Percentiles rank a stretch among this genome's conserved stretches.
phyloP scores from a whole-genome alignment of 225 moss, liverwort and hornwort genomes.

The Pseudoscleropodium purum region DNA sequence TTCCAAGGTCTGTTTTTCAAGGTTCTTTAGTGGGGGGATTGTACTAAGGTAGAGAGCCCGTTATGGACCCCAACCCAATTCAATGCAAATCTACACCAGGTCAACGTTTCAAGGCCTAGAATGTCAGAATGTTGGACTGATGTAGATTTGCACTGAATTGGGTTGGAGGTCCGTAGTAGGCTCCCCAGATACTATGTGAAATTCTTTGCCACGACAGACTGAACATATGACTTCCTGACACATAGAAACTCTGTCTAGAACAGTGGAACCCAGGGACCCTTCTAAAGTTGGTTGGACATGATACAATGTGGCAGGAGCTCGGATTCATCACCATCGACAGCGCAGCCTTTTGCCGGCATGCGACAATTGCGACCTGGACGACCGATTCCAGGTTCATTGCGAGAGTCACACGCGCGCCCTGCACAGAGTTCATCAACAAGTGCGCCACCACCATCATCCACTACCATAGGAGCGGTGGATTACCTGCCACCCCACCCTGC shows the following conservation, averaged over 20 bases:
- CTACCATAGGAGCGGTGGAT: conserved; percentile 5
- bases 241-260: neutral
- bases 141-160: neutral
- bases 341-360: neutral
- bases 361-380: neutral
- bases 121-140: too few relatives aligned
- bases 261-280: neutral
- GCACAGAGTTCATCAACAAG: neutral
- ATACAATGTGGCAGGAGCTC: neutral
- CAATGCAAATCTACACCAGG: too few relatives aligned
- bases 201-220: neutral
- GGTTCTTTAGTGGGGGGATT: too few relatives aligned
- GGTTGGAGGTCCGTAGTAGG: neutral
- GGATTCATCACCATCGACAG: neutral
- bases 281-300: neutral
- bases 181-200: neutral
- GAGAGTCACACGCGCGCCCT: neutral
- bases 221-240: neutral
- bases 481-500: conserved; percentile 24
- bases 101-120: too few relatives aligned
- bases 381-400: neutral
- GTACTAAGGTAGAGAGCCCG: too few relatives aligned
- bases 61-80: too few relatives aligned
- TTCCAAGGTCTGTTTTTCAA: neutral
- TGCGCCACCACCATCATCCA: neutral